phyloP scores from a whole-genome alignment of 2,329 filamentous ascomycete genomes.

The Esteya vermicola region DNA sequence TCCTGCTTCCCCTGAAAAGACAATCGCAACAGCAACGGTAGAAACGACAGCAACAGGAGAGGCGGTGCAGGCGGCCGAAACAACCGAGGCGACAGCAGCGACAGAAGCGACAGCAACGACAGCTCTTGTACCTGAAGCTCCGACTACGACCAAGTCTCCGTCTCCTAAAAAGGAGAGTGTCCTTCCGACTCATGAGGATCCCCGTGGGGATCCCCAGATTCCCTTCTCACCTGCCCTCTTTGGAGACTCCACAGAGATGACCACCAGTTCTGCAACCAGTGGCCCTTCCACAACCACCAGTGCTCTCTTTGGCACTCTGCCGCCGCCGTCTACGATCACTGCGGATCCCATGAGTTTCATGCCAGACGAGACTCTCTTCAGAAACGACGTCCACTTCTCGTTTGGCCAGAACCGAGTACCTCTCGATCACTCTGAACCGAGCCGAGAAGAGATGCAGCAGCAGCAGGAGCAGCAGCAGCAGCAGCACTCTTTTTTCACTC shows the following conservation, averaged over 20 bases:
- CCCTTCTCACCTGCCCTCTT: slow-evolving; percentile 2
- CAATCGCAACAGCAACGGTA: too few relatives aligned
- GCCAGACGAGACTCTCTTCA: slow-evolving; percentile 2
- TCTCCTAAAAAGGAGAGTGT: too few relatives aligned
- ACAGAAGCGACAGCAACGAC: too few relatives aligned
- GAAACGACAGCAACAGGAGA: too few relatives aligned
- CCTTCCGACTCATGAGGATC: not conserved
- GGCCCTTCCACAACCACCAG: not conserved
- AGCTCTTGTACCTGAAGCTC: too few relatives aligned
- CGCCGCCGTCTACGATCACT: not conserved
- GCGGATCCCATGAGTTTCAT: slow-evolving; percentile 5
- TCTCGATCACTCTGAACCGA: too few relatives aligned
- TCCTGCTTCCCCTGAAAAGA: too few relatives aligned
- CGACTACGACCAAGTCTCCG: too few relatives aligned
- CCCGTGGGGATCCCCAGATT: not conserved
- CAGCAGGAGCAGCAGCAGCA: not conserved
- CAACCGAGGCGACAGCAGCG: too few relatives aligned
- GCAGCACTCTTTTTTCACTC: slow-evolving; percentile 12
- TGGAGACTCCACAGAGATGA: not conserved
- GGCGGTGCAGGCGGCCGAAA: too few relatives aligned
- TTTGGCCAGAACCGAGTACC: slow-evolving; percentile 7
- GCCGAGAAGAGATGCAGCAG: not conserved
- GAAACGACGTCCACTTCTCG: slow-evolving; percentile 5
- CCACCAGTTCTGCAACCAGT: not conserved
- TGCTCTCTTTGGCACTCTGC: not conserved